Evolutionary conservation across 148 eudicot genomes (phyloP), one percentile per base, ranked within the genome.

Genomic region (Chenopodium formosanum): DNA sequence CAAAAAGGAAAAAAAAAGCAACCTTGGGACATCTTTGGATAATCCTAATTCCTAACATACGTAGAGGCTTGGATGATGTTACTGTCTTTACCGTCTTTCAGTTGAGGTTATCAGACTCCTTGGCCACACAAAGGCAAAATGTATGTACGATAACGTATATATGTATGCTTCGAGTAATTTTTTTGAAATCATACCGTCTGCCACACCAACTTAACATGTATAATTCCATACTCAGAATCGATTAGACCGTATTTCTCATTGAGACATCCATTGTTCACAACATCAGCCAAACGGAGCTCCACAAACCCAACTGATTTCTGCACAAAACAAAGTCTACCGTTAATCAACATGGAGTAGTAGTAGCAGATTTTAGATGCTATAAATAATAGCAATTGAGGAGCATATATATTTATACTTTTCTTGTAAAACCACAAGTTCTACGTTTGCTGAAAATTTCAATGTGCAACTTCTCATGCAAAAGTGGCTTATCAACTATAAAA

Each of bases 241-340:
- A 94, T 96, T 66, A 96, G 85, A 86, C 94, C 83, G 84, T 89
- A 92, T 78, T 88, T 92, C 75, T 94, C 86, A 74, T 96, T 93
- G 82, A 96, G 89, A 40, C 91, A 89, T 16, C 91, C 97, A 27
- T 95, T 95, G 86, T 88, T 48, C 81, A 95, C 91, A 0, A 93
- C 97, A 76, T 95, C 98, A 44, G 76, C 87, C 14, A 95, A 92
- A 67, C 80, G 83, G 46, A 95, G 89, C 22, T 91, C 92, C 56
- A 91, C 94, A 80, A 86, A 87, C 13, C 98, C 98, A 73, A 92
- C 80, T 7, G 97, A 85, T 78, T 95, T 97, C 98, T 93, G 70
- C 74, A 83, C 31, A 52, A 76, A 13, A 25, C 47, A 77, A 60
- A 58, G 1, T n/a, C n/a, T 27, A 48, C 32, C 79, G 74, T 79